Conservation (phyloP, 495 filamentous ascomycete species). For the Podospora didyma region DNA sequence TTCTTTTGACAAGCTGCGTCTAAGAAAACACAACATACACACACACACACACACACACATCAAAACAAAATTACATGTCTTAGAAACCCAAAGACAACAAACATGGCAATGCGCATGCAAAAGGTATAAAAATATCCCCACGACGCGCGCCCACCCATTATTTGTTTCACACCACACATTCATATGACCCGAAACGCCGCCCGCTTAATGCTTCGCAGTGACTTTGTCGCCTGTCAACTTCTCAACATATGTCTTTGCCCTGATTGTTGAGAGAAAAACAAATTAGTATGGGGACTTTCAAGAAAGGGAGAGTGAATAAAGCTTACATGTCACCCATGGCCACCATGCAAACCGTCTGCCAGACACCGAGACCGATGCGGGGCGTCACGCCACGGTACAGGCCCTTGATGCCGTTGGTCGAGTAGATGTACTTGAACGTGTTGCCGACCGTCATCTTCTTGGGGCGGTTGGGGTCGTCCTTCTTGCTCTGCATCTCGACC, state of each 20-base stretch:
- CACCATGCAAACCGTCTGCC: conserved; percentile 99
- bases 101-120: too few species aligned
- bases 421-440: conserved; percentile 90
- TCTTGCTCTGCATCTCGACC: conserved; percentile 99
- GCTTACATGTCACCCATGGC: conserved; percentile 97
- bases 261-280: conserved; percentile 36
- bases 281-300: not conserved
- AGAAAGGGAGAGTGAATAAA: too few species aligned
- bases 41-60: too few species aligned
- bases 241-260: conserved; percentile 95
- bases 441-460: conserved; percentile 97
- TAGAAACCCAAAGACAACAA: too few species aligned
- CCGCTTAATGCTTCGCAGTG: conserved; percentile 92
- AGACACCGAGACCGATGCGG: conserved; percentile 89
- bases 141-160: not conserved
- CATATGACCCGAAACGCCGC: conserved; percentile 29
- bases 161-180: too few species aligned
- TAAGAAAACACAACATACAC: too few species aligned
- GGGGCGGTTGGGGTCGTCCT: conserved; percentile 90
- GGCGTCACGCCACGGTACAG: conserved; percentile 95
- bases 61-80: too few species aligned
- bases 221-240: conserved; percentile 91
- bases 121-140: too few species aligned
- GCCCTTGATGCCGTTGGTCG: conserved; percentile 81
- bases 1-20: too few species aligned